Evolutionary conservation across 106 monocot genomes (phyloP).

Genomic region (Acorus calamus): DNA sequence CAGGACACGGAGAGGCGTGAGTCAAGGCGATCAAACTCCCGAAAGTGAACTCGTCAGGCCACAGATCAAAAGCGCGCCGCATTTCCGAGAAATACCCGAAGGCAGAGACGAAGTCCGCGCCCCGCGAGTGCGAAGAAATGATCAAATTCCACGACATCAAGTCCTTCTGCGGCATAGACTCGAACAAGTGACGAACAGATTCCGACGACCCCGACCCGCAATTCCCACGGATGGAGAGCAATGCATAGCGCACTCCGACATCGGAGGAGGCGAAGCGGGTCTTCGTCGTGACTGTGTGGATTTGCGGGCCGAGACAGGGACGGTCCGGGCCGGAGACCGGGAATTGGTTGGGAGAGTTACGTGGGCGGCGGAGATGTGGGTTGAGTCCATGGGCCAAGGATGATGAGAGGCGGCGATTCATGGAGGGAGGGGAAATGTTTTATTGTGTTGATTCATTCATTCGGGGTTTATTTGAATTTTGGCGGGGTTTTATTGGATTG

Average conservation of each 20-base stretch:
- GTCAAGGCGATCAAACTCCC: slow-evolving; percentile 52
- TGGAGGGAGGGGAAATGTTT: no score
- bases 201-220: slow-evolving; percentile 22
- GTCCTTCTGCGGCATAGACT: slow-evolving; percentile 20
- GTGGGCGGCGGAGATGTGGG: no score
- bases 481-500: no score
- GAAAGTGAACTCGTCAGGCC: slow-evolving; percentile 62
- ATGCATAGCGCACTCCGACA: slow-evolving; percentile 36
- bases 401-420: no score
- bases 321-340: no score
- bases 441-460: no score
- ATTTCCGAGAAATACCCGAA: slow-evolving; percentile 49
- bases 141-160: slow-evolving; percentile 66
- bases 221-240: slow-evolving; percentile 71
- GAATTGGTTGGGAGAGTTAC: no score
- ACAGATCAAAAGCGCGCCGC: slow-evolving; percentile 20
- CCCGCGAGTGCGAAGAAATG: slow-evolving; percentile 45
- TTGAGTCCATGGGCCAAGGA: no score
- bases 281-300: no score
- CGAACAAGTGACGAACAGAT: slow-evolving; percentile 39
- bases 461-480: no score
- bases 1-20: slow-evolving; percentile 8
- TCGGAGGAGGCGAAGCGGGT: no score
- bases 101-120: slow-evolving; percentile 32
- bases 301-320: no score